A percentile compares a stretch with the other conserved stretches of the same genome.
Evolutionary conservation across 148 eudicot genomes (phyloP).

Genomic region (Agrostemma githago): DNA sequence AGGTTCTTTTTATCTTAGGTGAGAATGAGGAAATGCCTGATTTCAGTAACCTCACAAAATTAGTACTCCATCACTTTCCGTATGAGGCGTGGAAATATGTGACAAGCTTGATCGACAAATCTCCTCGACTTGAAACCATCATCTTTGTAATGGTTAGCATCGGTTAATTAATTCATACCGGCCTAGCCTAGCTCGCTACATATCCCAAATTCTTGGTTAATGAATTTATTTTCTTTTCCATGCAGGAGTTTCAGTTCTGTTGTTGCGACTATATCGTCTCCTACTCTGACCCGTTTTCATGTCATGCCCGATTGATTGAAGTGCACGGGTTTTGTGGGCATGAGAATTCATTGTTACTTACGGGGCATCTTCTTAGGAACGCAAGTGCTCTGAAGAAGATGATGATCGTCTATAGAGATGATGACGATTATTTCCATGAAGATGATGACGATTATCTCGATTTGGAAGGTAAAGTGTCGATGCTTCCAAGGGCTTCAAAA

Average conservation of each 20-base stretch:
- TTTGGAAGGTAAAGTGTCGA: neutral
- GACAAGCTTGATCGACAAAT: neutral
- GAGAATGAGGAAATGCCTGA: neutral
- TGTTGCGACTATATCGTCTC: too few relatives aligned
- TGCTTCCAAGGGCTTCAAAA: neutral
- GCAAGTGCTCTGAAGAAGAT: neutral
- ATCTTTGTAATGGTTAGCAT: neutral
- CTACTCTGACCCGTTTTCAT: neutral
- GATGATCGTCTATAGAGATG: neutral
- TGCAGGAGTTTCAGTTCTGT: constrained; percentile 2
- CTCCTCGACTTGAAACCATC: neutral
- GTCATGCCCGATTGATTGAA: neutral
- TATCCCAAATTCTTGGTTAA: too few relatives aligned
- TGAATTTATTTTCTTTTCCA: neutral
- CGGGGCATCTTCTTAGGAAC: neutral
- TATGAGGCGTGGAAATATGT: neutral
- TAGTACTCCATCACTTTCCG: neutral
- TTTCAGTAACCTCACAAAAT: neutral
- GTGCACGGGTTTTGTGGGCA: neutral
- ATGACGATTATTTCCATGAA: too few relatives aligned
- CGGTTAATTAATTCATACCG: neutral
- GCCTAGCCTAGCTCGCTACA: neutral
- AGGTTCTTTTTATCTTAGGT: neutral
- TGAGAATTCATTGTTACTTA: neutral
- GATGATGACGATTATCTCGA: too few relatives aligned